Percentiles rank a stretch among this genome's conserved stretches.
phyloP scores from a whole-genome alignment of 2,329 filamentous ascomycete genomes.

The Paecilomyces dactylethromorphus region DNA sequence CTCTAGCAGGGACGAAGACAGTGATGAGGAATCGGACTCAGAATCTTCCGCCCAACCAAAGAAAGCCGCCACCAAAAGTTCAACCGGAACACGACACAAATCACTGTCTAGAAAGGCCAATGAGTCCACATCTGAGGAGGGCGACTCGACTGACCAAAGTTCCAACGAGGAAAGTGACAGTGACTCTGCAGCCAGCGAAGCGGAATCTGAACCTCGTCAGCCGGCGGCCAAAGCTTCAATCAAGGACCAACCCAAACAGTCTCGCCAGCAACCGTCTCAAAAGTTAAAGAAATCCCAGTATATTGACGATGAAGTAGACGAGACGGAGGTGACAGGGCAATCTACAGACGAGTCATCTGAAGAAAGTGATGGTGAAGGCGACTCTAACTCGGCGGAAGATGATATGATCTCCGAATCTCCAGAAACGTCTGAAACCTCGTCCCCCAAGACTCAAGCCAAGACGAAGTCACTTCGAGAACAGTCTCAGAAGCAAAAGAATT shows the following conservation, averaged over 20 bases:
- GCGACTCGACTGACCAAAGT: neutral
- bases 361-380: constrained; percentile 4
- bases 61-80: neutral
- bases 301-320: neutral
- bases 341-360: neutral
- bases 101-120: neutral
- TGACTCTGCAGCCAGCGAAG: neutral
- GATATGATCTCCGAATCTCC: neutral
- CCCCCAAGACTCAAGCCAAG: neutral
- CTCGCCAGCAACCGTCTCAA: no score
- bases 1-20: neutral
- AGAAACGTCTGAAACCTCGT: neutral
- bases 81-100: neutral
- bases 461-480: neutral
- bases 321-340: constrained; percentile 2
- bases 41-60: neutral
- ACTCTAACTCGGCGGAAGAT: constrained; percentile 2
- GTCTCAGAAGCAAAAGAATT: neutral
- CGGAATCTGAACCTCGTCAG: neutral
- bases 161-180: neutral
- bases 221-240: neutral
- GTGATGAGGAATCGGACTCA: neutral
- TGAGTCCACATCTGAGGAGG: neutral
- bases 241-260: no score
- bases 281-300: neutral